Conservation (phyloP, 768 basidiomycete genomes). For the Lactarius hengduanensis region DNA sequence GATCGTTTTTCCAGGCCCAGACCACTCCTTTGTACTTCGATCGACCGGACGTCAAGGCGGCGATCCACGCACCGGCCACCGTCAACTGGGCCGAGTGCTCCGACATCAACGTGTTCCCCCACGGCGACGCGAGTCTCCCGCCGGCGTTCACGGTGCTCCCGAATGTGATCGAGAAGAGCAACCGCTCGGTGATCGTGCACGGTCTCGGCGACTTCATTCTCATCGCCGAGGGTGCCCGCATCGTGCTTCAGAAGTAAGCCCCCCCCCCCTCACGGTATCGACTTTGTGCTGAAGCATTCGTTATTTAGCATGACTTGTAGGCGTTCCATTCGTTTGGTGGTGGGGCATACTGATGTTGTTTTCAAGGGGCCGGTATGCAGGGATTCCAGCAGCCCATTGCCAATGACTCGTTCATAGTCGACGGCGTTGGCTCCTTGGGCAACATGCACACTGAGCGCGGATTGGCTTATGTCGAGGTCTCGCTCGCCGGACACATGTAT, state of each 20-base stretch:
- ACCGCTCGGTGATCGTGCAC: constrained; percentile 66
- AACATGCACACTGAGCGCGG: constrained; percentile 65
- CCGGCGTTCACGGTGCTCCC: constrained; percentile 66
- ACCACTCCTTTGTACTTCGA: constrained; percentile 67
- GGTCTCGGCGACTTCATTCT: constrained; percentile 72
- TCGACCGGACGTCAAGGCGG: constrained; percentile 61
- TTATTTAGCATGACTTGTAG: constrained; percentile 25
- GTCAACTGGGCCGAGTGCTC: constrained; percentile 67
- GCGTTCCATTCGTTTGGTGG: neutral
- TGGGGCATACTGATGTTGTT: constrained; percentile 31
- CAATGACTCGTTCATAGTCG: constrained; percentile 66
- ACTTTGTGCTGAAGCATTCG: neutral
- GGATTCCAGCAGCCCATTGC: constrained; percentile 72
- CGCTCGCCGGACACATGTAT: constrained; percentile 71
- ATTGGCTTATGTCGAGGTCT: constrained; percentile 65
- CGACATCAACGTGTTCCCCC: constrained; percentile 56
- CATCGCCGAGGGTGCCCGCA: constrained; percentile 60
- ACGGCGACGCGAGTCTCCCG: constrained; percentile 59
- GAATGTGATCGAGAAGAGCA: constrained; percentile 73
- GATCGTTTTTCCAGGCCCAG: constrained; percentile 54
- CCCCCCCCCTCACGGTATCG: neutral
- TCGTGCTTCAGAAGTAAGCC: constrained; percentile 41
- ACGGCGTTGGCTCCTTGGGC: constrained; percentile 69
- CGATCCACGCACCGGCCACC: constrained; percentile 66
- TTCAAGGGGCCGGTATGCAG: constrained; percentile 60